Base-by-base conservation (phyloP, 2,329 filamentous ascomycete species). In the Ophiostoma tasmaniense region DNA sequence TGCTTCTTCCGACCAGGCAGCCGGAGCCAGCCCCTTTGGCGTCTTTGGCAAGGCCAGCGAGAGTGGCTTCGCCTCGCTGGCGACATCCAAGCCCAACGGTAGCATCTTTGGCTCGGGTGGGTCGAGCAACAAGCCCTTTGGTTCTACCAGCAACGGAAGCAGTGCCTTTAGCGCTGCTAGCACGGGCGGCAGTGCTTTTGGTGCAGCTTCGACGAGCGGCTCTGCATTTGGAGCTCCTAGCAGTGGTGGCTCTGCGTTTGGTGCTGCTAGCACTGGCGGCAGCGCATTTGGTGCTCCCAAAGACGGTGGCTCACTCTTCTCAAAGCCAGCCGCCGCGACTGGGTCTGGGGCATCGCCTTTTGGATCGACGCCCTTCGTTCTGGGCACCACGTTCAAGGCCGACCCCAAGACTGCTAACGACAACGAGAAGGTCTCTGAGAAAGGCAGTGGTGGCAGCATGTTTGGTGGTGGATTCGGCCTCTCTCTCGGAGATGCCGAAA, bases 371-470 rank as follows among this genome's bases (percentile, higher is more conserved):
- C 83, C 85, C 0, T 92, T 92, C 78, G 89, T 90, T 73, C 80
- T 92, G 20, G 84, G 84, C 52, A 88, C 86, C 37, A 88, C 85
- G 1, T 92, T 92, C 79, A 87, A 88, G 74, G 82, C 83, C 10
- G 89, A 91, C 72, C 83, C 85, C 6, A 82, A 83, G 62, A 81
- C 85, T 0, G 87, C 86, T 70, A 84, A 90, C 30, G 86, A 89
- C 69, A 78, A 82, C 45, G 81, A 84, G 10, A 85, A 84, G 71
- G 79, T 83, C 20, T 25, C 37, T 10, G 28, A 45, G 20, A 45
- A 20, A 17, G 39, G 77, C 28, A 59, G 68, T 35, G 61, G 70
- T 11, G 37, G 69, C 5, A 28, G 66, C 25, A 81, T 90, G 72
- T 90, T 91, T 74, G 85, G 85, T n/a, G 80, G 79, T 67, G 83